These are phyloP conservation scores for Chaetothyriales sp. DNA, from an alignment of 2,329 filamentous ascomycete genomes.

Conservation along the genomic window DNA sequence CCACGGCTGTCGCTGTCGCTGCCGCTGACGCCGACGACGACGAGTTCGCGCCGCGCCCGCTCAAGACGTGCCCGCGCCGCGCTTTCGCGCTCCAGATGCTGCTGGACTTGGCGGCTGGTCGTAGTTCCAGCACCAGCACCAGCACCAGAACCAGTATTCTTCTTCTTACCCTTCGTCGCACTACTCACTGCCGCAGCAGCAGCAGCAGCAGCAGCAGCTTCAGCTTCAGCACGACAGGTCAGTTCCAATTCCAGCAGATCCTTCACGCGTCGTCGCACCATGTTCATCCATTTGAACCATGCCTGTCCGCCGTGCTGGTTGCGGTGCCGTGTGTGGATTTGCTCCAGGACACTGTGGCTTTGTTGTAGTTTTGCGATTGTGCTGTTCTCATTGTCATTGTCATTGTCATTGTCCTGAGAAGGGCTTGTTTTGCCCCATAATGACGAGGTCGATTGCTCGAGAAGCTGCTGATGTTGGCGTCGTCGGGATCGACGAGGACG, in stretches of 20 bases:
- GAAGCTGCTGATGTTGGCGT: not conserved
- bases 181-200: not conserved
- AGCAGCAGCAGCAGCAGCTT: not conserved
- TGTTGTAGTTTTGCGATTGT: not conserved
- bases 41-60: too few species aligned
- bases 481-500: not conserved
- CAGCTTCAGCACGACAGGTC: not conserved
- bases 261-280: conserved; percentile 51
- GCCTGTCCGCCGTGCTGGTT: conserved; percentile 72
- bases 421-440: too few species aligned
- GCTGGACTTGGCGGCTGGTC: too few species aligned
- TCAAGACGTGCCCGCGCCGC: too few species aligned
- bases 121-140: too few species aligned
- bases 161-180: conserved; percentile 18
- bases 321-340: conserved; percentile 68
- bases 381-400: too few species aligned
- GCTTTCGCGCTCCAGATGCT: too few species aligned
- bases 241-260: conserved; percentile 35
- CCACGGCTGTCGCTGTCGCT: too few species aligned
- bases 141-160: too few species aligned
- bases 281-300: conserved; percentile 66
- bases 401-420: not conserved
- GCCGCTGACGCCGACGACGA: not conserved
- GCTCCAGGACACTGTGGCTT: conserved; percentile 35
- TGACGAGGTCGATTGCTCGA: not conserved